Evolutionary conservation across 345 rosid genomes (phyloP).

Genomic region (Erysimum cheiranthoides): DNA sequence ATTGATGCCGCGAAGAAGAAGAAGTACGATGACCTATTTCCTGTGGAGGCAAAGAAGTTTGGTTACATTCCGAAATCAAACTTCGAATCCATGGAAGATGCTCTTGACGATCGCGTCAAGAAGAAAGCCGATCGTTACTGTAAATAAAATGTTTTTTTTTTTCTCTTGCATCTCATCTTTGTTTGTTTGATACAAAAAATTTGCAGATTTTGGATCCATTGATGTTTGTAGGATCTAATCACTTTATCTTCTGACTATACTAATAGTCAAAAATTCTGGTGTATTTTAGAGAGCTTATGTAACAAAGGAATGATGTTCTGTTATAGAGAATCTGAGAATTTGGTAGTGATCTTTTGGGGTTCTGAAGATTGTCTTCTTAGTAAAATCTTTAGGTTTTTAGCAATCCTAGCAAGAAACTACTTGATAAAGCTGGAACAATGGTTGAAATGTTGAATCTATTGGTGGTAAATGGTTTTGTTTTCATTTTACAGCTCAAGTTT

Average conservation of each 20-base stretch:
- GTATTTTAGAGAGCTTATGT: neutral
- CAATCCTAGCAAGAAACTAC: neutral
- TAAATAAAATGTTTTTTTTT: slow-evolving; percentile 51
- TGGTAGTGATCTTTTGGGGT: neutral
- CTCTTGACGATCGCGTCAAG: slow-evolving; percentile 95
- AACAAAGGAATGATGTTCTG: neutral
- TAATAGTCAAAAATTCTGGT: too few relatives aligned
- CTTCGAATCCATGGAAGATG: slow-evolving; percentile 65
- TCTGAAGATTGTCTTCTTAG: neutral
- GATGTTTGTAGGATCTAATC: slow-evolving; percentile 35
- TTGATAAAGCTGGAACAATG: neutral
- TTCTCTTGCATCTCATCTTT: neutral
- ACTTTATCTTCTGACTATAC: neutral
- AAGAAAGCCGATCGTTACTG: slow-evolving; percentile 98
- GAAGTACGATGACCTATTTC: slow-evolving; percentile 88
- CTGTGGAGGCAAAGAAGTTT: slow-evolving; percentile 85
- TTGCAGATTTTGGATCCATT: neutral
- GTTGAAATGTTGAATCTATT: neutral
- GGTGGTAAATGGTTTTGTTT: neutral
- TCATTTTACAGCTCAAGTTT: neutral
- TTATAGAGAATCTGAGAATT: neutral
- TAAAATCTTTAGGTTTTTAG: too few relatives aligned
- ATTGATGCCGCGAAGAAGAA: slow-evolving; percentile 87
- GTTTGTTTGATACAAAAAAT: neutral
- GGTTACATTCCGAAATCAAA: slow-evolving; percentile 67